Conservation (phyloP, 2,329 filamentous ascomycete genomes). For the Pseudogymnoascus sp. region DNA sequence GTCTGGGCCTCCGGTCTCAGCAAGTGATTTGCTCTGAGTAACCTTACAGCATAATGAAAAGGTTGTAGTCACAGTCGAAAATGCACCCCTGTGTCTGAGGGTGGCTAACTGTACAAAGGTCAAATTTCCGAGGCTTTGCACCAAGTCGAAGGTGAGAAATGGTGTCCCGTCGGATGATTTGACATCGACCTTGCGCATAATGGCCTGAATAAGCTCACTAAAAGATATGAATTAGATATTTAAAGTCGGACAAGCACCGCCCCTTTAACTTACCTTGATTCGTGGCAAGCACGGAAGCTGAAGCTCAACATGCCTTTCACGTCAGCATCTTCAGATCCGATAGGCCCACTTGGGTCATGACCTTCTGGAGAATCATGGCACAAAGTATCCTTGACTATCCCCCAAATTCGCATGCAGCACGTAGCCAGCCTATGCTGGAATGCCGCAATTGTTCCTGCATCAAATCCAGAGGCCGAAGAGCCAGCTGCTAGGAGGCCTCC, state of each 20-base stretch:
- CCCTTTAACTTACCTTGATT: slow-evolving; percentile 62
- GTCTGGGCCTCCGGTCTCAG: slow-evolving; percentile 17
- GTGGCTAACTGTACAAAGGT: slow-evolving; percentile 77
- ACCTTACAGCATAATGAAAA: slow-evolving; percentile 73
- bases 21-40: slow-evolving; percentile 44
- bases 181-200: slow-evolving; percentile 48
- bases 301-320: slow-evolving; percentile 90
- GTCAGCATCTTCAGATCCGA: slow-evolving; percentile 61
- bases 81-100: slow-evolving; percentile 83
- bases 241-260: neutral
- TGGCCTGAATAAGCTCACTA: slow-evolving; percentile 63
- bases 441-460: neutral
- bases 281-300: slow-evolving; percentile 90
- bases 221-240: neutral
- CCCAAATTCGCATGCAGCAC: slow-evolving; percentile 67
- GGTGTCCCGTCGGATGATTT: slow-evolving; percentile 34
- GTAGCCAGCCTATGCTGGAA: slow-evolving; percentile 48
- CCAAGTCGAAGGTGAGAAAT: slow-evolving; percentile 47
- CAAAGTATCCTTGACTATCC: slow-evolving; percentile 64
- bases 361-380: slow-evolving; percentile 95
- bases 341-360: slow-evolving; percentile 68
- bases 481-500: slow-evolving; percentile 14
- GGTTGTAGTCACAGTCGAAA: slow-evolving; percentile 84
- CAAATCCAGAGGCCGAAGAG: neutral
- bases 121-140: slow-evolving; percentile 61